A percentile compares a stretch with the other conserved stretches of the same genome.
Evolutionary conservation across 1,139 yeast genomes (phyloP).

Genomic region (Suhomyces bribrorum): DNA sequence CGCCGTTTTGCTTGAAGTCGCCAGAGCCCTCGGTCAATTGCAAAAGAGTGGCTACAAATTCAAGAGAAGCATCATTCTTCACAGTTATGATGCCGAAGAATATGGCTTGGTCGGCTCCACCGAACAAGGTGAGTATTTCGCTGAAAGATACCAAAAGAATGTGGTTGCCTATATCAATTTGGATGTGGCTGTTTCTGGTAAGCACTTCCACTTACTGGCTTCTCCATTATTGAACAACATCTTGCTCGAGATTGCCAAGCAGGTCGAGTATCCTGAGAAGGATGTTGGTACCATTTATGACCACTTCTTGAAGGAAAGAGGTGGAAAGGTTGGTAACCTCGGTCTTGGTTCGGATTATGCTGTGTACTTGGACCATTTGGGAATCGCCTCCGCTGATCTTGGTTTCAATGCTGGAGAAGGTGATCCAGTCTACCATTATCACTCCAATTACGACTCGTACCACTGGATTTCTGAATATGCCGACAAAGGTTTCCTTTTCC

Average conservation of each 20-base stretch:
- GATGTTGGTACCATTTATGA: constrained; percentile 52
- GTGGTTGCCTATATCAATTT: constrained; percentile 49
- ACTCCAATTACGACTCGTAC: constrained; percentile 61
- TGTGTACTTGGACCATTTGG: constrained; percentile 49
- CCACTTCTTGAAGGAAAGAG: constrained; percentile 49
- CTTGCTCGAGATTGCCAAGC: constrained; percentile 34
- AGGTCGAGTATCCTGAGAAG: constrained; percentile 49
- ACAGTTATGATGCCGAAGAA: constrained; percentile 51
- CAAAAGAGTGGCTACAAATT: constrained; percentile 41
- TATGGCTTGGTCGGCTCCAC: constrained; percentile 51
- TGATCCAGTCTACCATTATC: constrained; percentile 54
- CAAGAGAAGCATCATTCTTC: constrained; percentile 42
- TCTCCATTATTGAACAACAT: constrained; percentile 42
- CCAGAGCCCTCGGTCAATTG: constrained; percentile 51
- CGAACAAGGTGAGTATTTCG: constrained; percentile 46
- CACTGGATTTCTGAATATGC: constrained; percentile 57
- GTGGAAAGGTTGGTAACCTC: constrained; percentile 35
- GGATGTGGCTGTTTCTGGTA: constrained; percentile 44
- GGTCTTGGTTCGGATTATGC: constrained; percentile 53
- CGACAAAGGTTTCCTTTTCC: constrained; percentile 57
- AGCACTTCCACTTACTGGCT: constrained; percentile 33
- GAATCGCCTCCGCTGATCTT: constrained; percentile 45
- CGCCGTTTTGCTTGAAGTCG: constrained; percentile 44
- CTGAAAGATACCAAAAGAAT: constrained; percentile 34
- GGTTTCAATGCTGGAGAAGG: constrained; percentile 35